Conservation (phyloP, 257 asterid genomes). For the Lantana camara region DNA sequence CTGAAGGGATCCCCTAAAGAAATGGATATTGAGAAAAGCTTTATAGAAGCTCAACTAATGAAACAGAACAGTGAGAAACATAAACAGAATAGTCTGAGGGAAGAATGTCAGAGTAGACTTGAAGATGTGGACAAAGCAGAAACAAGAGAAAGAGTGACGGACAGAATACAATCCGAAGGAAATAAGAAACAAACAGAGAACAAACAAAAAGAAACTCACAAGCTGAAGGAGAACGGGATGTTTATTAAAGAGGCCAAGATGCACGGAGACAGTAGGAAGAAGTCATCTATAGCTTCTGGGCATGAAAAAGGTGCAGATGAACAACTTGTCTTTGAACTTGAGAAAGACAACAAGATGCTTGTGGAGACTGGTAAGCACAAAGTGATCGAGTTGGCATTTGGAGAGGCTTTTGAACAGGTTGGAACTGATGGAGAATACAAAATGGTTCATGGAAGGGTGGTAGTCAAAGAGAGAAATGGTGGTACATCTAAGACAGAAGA, state of each 20-base stretch:
- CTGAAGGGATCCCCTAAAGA: constrained; percentile 25
- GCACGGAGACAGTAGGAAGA: constrained; percentile 32
- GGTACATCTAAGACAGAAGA: constrained; percentile 29
- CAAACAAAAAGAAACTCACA: constrained; percentile 30
- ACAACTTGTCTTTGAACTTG: constrained; percentile 22
- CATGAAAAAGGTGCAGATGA: constrained; percentile 33
- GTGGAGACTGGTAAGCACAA: constrained; percentile 33
- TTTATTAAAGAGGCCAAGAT: constrained; percentile 22
- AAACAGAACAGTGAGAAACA: constrained; percentile 35
- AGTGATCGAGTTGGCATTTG: constrained; percentile 32
- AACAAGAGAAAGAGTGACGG: constrained; percentile 30
- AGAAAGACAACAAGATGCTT: constrained; percentile 29
- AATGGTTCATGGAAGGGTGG: constrained; percentile 32
- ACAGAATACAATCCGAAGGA: constrained; percentile 38
- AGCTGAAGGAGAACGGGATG: constrained; percentile 29
- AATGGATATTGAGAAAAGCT: constrained; percentile 33
- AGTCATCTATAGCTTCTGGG: constrained; percentile 30
- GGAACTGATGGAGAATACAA: constrained; percentile 28
- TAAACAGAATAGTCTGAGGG: constrained; percentile 28
- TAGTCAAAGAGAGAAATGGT: constrained; percentile 32
- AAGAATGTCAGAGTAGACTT: constrained; percentile 39
- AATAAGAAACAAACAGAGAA: constrained; percentile 31
- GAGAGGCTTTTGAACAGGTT: constrained; percentile 22
- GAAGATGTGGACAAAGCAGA: constrained; percentile 36
- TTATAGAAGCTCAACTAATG: constrained; percentile 31